Evolutionary conservation across 2,329 filamentous ascomycete species (phyloP), one percentile per base, ranked within the genome.

Genomic region (Ophiostoma sp.): DNA sequence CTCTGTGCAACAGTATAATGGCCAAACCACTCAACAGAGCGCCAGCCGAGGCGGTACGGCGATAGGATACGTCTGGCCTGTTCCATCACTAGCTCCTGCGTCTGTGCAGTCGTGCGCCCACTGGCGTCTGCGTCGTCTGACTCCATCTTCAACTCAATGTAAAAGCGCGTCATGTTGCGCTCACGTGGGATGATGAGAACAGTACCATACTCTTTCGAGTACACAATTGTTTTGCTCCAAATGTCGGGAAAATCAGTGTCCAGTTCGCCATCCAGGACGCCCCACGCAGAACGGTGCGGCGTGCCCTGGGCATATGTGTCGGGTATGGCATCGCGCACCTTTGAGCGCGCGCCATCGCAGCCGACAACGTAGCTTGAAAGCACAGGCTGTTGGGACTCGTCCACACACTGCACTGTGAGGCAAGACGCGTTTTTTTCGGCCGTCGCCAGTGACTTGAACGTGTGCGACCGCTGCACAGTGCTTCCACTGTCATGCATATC

Each of bases 221-320:
- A 88, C 7, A 91, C 83, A 0, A 90, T 84, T 0, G 89, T 88
- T 79, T 92, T 92, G 77, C 87, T 90, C 89, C 89, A 91, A 67
- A 92, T 85, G 75, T 92, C 89, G 0, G 90, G 89, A 73, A 92
- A 92, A 76, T 91, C 84, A 4, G 89, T 91, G 41, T 89, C 86
- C 10, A 92, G 79, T 76, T 87, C 86, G 73, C 89, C 89, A 76
- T 92, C 90, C 4, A 92, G 79, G 1, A 92, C 89, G 69, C 89
- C 90, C 90, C 90, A 92, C 54, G 85, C 81, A 23, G 83, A 81
- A 2, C 41, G 39, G 35, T 70, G 69, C 27, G 69, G 54, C 60
- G 67, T 68, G 39, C 65, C 69, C 4, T 62, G 17, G 3, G 72
- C 48, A 7, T 67, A 27, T 3, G 69, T 39, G 11, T 69, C 72